Conservation (phyloP, 2,329 filamentous ascomycete species). For the Acephala macrosclerotiorum region DNA sequence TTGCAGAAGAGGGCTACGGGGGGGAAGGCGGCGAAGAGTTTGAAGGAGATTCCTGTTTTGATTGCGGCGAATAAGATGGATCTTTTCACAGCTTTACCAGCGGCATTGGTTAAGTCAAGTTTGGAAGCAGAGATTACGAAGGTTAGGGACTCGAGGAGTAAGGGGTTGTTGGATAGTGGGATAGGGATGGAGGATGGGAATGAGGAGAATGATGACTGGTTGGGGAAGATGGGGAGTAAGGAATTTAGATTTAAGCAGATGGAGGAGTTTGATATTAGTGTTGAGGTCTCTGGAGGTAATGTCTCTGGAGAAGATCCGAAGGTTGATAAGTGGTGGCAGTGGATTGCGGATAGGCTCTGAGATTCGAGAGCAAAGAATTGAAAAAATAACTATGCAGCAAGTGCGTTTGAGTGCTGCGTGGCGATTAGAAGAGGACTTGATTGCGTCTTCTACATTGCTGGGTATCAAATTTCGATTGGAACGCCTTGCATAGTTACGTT, state of each 20-base stretch:
- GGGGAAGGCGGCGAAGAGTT: conserved; percentile 62
- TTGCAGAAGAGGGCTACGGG: conserved; percentile 76
- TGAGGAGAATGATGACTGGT: conserved; percentile 82
- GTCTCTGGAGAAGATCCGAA: conserved; percentile 71
- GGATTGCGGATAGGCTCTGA: conserved; percentile 81
- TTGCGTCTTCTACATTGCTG: not conserved
- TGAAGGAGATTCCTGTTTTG: conserved; percentile 73
- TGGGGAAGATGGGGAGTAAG: conserved; percentile 81
- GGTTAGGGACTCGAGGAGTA: conserved; percentile 78
- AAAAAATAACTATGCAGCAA: not conserved
- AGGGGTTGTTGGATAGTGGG: conserved; percentile 83
- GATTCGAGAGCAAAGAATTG: not conserved
- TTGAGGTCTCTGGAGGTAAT: conserved; percentile 81
- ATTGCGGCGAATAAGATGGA: conserved; percentile 96
- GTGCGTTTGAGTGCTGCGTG: not conserved
- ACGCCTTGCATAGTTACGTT: no score
- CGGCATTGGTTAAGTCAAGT: conserved; percentile 74
- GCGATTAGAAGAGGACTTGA: not conserved
- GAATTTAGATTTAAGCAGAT: conserved; percentile 83
- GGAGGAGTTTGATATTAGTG: conserved; percentile 80
- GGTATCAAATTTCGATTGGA: not conserved
- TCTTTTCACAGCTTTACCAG: conserved; percentile 89
- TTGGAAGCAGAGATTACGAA: conserved; percentile 84
- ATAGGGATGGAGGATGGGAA: conserved; percentile 68
- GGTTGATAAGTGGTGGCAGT: conserved; percentile 86